Base-by-base conservation (phyloP, 2,329 filamentous ascomycete species). In the Trichoderma sp. region DNA sequence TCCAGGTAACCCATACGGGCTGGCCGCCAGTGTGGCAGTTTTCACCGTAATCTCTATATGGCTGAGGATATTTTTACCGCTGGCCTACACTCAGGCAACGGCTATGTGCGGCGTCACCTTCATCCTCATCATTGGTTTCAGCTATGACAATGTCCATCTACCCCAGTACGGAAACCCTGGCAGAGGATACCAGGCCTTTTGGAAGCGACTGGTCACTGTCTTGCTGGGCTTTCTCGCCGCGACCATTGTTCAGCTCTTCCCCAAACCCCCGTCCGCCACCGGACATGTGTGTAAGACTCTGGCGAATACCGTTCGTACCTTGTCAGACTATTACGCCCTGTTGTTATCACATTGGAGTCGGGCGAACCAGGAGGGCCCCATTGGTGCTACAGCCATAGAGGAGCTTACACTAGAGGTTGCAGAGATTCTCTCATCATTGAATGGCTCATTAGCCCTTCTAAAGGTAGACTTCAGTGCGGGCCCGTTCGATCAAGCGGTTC, bases 301-400 rank as follows among this genome's bases (percentile, higher is more conserved):
- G 0, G 86, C 88, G 0, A 84, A 85, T 56, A 80, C 82, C 0
- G 79, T 89, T 2, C 83, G 85, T 11, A 83, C 83, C 0, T 76
- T 89, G 1, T 85, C 85, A 0, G 86, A 88, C 75, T 87, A 88
- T 77, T 89, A 89, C 73, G 87, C 88, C 0, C 81, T 89, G 0
- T 77, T 88, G 0, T 77, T 89, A 0, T 87, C 87, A 0, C 83
- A 85, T 75, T 87, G 86, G 85, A 82, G 81, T 5, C 81, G 82
- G 1, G 33, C 83, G 75, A 82, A 80, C 41, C 63, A 78, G 76
- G 56, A 79, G 1, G 77, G 74, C 14, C 77, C 81, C 0, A 80
- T 88, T 0, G 81, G 82, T 3, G 78, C 78, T 0, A 79, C 82
- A 2, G 79, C 82, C 2, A 81, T 82, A 0, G 81, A 81, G 29